phyloP scores from a whole-genome alignment of 75 land plant genomes.

The Cunninghamia lanceolata region DNA sequence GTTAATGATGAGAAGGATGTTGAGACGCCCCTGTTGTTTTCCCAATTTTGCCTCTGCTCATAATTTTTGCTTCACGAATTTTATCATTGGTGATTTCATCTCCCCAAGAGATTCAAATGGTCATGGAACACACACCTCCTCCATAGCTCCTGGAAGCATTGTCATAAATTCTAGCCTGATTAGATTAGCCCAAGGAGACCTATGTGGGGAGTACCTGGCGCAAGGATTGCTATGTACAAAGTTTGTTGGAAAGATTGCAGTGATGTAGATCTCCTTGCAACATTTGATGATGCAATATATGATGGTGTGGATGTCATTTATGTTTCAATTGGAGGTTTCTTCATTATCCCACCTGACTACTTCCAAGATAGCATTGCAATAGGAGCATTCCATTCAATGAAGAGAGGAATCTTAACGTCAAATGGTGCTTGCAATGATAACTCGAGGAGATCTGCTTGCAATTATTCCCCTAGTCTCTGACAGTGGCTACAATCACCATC shows the following conservation, averaged over 20 bases:
- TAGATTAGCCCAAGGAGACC: no score
- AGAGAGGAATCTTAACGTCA: constrained; percentile 17
- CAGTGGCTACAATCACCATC: constrained; percentile 29
- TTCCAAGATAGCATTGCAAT: constrained; percentile 30
- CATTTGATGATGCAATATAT: constrained; percentile 64
- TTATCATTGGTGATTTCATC: constrained; percentile 13
- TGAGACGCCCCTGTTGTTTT: no score
- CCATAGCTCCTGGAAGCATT: constrained; percentile 28
- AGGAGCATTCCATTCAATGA: constrained; percentile 48
- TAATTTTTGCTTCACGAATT: no score
- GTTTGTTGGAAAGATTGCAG: constrained; percentile 51
- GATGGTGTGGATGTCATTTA: constrained; percentile 74
- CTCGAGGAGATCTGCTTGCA: not conserved
- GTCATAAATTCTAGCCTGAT: constrained; percentile 48
- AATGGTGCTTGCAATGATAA: constrained; percentile 31
- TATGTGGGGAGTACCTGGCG: no score
- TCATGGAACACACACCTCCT: no score
- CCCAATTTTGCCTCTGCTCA: no score
- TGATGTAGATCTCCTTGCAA: constrained; percentile 50
- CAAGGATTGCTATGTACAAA: constrained; percentile 63
- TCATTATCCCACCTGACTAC: not conserved
- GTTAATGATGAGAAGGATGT: no score
- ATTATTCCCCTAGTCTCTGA: constrained; percentile 33
- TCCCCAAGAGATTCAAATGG: no score
- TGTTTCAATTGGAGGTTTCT: constrained; percentile 66